Percentiles rank a stretch among this genome's conserved stretches.
phyloP scores from a whole-genome alignment of 305 asterid species.

The Plantago coronopus region DNA sequence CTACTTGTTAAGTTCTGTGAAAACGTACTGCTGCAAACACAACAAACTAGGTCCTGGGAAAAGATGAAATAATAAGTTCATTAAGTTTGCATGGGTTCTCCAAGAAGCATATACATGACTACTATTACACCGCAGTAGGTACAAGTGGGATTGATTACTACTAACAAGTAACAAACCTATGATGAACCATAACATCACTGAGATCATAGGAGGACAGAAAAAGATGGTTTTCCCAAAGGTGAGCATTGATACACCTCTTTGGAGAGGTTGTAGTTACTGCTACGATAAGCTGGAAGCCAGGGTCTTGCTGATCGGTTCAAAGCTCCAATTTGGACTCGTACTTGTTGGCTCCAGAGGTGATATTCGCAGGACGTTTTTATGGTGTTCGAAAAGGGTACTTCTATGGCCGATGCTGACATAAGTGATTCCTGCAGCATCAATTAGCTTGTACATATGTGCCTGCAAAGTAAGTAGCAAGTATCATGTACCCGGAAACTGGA shows the following conservation, averaged over 20 bases:
- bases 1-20: too few relatives aligned
- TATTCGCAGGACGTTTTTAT: slow-evolving; percentile 42
- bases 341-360: slow-evolving; percentile 37
- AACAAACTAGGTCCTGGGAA: too few relatives aligned
- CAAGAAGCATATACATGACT: too few relatives aligned
- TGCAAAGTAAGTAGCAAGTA: slow-evolving; percentile 41
- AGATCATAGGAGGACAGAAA: neutral
- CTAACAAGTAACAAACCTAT: too few relatives aligned
- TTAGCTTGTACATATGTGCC: slow-evolving; percentile 57
- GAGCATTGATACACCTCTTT: slow-evolving; percentile 12
- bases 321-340: slow-evolving; percentile 45
- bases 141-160: too few relatives aligned
- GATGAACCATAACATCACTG: neutral
- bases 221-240: neutral
- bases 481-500: too few relatives aligned
- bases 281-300: slow-evolving; percentile 25
- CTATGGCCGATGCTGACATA: slow-evolving; percentile 73
- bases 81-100: too few relatives aligned
- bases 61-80: too few relatives aligned
- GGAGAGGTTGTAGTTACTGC: slow-evolving; percentile 23
- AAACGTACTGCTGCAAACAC: too few relatives aligned
- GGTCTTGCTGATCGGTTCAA: slow-evolving; percentile 41
- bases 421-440: slow-evolving; percentile 64
- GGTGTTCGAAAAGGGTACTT: slow-evolving; percentile 51
- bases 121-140: too few relatives aligned